Conservation (phyloP, 2,329 filamentous ascomycete genomes). For the Amesomyces nigricolor region DNA sequence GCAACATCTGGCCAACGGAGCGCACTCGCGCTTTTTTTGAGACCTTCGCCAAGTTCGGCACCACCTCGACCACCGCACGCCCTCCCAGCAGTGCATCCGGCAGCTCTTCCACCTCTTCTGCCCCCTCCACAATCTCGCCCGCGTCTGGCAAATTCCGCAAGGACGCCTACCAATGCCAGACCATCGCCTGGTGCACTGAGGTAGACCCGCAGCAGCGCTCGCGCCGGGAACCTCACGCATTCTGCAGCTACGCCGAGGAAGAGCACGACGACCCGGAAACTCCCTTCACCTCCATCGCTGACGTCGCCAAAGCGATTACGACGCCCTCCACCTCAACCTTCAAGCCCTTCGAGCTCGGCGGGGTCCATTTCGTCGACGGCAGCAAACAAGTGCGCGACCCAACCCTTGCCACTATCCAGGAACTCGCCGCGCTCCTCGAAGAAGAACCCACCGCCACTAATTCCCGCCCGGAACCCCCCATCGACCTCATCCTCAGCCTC, state of each 20-base stretch:
- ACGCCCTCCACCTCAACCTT: constrained; percentile 22
- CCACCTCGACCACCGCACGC: constrained; percentile 18
- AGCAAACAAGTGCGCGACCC: constrained; percentile 26
- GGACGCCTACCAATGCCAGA: constrained; percentile 25
- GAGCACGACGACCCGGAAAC: constrained; percentile 4
- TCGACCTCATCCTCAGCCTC: constrained; percentile 24
- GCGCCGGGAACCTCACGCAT: constrained; percentile 22
- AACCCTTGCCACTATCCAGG: constrained; percentile 24
- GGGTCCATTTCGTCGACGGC: constrained; percentile 26
- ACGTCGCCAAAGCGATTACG: constrained; percentile 27
- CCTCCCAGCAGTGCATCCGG: not conserved
- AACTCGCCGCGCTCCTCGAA: constrained; percentile 19
- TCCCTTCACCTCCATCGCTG: constrained; percentile 22
- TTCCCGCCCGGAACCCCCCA: constrained; percentile 11
- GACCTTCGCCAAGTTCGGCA: constrained; percentile 24
- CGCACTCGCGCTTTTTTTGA: constrained; percentile 25
- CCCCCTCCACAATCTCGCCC: constrained; percentile 11
- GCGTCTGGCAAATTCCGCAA: constrained; percentile 21
- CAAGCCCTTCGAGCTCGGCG: constrained; percentile 27
- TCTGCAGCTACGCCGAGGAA: constrained; percentile 26
- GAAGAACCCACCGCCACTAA: not conserved
- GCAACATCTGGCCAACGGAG: constrained; percentile 24
- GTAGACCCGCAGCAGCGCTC: constrained; percentile 18
- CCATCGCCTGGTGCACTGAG: constrained; percentile 26
- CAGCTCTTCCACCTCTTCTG: not conserved